Conservation (phyloP, 768 basidiomycete genomes). For the Russula dissimulans region DNA sequence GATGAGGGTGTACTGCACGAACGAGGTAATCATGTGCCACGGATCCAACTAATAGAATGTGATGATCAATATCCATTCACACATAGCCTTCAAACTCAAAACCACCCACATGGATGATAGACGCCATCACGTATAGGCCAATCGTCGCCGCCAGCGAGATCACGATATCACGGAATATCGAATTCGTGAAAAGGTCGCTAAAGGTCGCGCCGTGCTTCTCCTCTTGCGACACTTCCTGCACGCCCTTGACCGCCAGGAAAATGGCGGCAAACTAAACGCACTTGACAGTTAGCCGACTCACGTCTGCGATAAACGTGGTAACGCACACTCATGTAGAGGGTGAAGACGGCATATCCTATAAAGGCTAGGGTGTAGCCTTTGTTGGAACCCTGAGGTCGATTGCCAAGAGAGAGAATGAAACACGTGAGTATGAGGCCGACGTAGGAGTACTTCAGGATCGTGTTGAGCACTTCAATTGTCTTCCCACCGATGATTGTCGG, state of each 20-base stretch:
- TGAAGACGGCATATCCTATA: constrained; percentile 82
- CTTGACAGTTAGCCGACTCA: constrained; percentile 6
- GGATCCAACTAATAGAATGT: constrained; percentile 63
- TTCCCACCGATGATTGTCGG: constrained; percentile 40
- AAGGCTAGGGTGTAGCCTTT: constrained; percentile 81
- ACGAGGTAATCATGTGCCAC: constrained; percentile 97
- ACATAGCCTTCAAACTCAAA: neutral
- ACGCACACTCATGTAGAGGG: constrained; percentile 90
- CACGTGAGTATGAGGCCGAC: constrained; percentile 80
- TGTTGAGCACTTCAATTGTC: constrained; percentile 63
- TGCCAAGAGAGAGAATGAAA: constrained; percentile 82
- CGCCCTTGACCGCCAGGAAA: constrained; percentile 74
- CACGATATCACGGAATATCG: constrained; percentile 79
- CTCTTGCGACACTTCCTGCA: constrained; percentile 46
- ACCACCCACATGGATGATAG: constrained; percentile 70
- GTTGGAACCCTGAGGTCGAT: constrained; percentile 85
- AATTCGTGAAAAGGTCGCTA: constrained; percentile 62
- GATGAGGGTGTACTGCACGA: constrained; percentile 86
- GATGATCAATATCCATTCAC: constrained; percentile 3
- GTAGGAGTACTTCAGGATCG: constrained; percentile 79
- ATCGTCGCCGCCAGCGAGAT: constrained; percentile 80
- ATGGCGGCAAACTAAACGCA: constrained; percentile 56
- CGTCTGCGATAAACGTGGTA: neutral
- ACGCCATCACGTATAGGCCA: constrained; percentile 79
- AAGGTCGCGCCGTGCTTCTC: constrained; percentile 40